Conservation (phyloP, 2,329 filamentous ascomycete species). For the Clonostachys solani region DNA sequence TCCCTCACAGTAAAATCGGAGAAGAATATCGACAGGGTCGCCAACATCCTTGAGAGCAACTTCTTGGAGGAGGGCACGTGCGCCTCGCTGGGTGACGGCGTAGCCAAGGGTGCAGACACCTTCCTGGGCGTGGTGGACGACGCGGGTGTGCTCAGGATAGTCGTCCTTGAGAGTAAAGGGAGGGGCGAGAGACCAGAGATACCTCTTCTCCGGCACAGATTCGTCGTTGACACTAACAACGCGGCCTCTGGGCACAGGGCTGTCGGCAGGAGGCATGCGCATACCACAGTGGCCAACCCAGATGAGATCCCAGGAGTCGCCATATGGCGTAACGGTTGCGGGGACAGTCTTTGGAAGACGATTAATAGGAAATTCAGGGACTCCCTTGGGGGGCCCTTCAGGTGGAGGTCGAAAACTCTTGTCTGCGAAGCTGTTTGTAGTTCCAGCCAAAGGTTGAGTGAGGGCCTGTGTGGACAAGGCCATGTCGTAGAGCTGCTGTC, state of each 20-base stretch:
- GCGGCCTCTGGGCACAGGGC: constrained; percentile 17
- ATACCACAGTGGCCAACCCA: constrained; percentile 46
- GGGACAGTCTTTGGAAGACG: constrained; percentile 8
- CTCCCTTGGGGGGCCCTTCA: not conserved
- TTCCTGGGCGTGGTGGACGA: constrained; percentile 33
- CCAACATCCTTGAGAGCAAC: constrained; percentile 34
- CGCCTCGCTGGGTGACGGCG: constrained; percentile 46
- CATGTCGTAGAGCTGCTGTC: constrained; percentile 37
- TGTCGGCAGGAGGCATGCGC: constrained; percentile 15
- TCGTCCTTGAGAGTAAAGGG: constrained; percentile 24
- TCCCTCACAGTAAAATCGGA: constrained; percentile 41
- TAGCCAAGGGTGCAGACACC: constrained; percentile 42
- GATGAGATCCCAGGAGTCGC: constrained; percentile 47
- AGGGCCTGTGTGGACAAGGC: constrained; percentile 27
- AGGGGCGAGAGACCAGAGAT: constrained; percentile 25
- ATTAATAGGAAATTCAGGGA: constrained; percentile 12
- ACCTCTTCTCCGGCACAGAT: constrained; percentile 24
- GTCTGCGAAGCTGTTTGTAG: constrained; percentile 11
- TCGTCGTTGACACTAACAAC: constrained; percentile 23
- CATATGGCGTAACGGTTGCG: constrained; percentile 32
- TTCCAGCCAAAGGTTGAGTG: constrained; percentile 17
- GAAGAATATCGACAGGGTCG: constrained; percentile 34
- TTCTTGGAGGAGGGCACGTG: constrained; percentile 51
- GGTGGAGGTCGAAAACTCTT: constrained; percentile 12
- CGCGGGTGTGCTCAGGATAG: constrained; percentile 35